phyloP scores from a whole-genome alignment of 2,329 filamentous ascomycete genomes.

The Paraconiothyrium brasiliense region DNA sequence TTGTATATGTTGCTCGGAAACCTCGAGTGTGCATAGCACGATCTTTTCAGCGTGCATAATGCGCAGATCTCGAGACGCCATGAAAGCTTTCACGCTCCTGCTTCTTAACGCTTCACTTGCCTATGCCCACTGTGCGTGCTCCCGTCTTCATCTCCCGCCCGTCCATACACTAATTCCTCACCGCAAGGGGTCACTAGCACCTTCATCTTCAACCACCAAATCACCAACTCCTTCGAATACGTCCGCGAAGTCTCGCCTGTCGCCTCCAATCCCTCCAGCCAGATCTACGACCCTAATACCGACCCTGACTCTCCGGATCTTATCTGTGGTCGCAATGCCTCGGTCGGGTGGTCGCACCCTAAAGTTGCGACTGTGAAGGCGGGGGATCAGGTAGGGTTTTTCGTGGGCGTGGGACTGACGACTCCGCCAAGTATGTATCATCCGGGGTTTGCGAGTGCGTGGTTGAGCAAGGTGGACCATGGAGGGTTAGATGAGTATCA shows the following conservation, averaged over 20 bases:
- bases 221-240: slow-evolving; percentile 19
- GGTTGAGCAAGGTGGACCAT: slow-evolving; percentile 3
- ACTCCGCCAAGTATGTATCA: slow-evolving; percentile 6
- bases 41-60: no score
- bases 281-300: slow-evolving; percentile 11
- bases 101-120: not conserved
- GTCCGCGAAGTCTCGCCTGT: slow-evolving; percentile 9
- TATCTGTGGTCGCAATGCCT: slow-evolving; percentile 24
- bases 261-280: not conserved
- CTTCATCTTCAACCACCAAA: slow-evolving; percentile 19
- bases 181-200: slow-evolving; percentile 7
- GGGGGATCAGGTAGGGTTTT: slow-evolving; percentile 23
- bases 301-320: slow-evolving; percentile 18
- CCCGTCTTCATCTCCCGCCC: not conserved
- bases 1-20: not conserved
- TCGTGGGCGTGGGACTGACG: not conserved
- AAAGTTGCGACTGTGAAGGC: slow-evolving; percentile 19
- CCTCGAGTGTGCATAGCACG: not conserved
- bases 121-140: not conserved
- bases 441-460: slow-evolving; percentile 13
- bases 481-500: slow-evolving; percentile 8
- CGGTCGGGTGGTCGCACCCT: slow-evolving; percentile 12
- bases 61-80: not conserved
- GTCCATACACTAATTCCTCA: not conserved
- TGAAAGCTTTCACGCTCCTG: not conserved